Conservation (phyloP, 192 early-diverging fungal genomes). For the Backusella liffmaniae region DNA sequence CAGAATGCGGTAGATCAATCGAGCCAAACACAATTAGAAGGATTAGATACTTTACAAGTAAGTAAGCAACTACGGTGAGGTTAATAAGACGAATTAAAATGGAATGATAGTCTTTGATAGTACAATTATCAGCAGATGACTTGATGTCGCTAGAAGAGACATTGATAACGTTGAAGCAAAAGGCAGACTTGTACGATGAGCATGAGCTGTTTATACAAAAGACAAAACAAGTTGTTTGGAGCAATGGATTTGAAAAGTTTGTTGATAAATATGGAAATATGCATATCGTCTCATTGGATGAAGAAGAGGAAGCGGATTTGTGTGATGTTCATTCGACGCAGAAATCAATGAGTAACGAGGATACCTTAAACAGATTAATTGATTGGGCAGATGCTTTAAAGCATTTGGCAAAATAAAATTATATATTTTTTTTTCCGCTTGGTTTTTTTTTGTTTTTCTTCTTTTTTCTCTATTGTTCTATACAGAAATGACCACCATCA, state of each 20-base stretch:
- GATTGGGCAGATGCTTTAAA: conserved; percentile 5
- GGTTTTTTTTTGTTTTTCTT: background rate
- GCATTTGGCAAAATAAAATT: background rate
- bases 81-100: background rate
- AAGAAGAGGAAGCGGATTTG: background rate
- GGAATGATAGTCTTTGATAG: background rate
- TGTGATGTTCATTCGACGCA: background rate
- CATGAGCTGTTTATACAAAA: background rate
- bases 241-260: background rate
- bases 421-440: background rate
- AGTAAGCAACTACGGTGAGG: background rate
- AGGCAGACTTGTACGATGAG: background rate
- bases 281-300: background rate
- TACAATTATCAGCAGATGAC: conserved; percentile 4
- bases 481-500: conserved; percentile 11
- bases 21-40: background rate
- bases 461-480: background rate
- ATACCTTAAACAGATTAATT: background rate
- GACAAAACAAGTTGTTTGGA: background rate
- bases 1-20: background rate
- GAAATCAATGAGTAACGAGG: background rate
- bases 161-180: background rate
- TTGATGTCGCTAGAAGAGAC: background rate
- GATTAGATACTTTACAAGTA: background rate
- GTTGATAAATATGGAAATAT: conserved; percentile 1